A percentile compares a stretch with the other conserved stretches of the same genome.
phyloP scores from a whole-genome alignment of 1,139 yeast genomes.

The Lizanozyma gosingica region DNA sequence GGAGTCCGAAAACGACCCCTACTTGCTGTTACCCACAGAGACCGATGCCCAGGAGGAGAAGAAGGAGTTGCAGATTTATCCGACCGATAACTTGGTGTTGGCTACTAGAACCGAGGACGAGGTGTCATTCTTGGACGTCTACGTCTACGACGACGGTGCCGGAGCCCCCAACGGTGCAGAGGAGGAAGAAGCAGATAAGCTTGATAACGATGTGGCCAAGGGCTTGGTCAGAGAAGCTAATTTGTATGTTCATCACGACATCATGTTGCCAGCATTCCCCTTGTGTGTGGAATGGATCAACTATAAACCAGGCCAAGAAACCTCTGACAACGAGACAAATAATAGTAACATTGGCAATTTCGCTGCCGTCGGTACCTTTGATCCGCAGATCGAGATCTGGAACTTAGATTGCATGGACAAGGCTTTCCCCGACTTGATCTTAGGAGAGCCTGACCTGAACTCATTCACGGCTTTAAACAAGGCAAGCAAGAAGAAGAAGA shows the following conservation, averaged over 20 bases:
- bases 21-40: constrained; percentile 63
- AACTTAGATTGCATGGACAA: constrained; percentile 86
- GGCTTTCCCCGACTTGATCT: constrained; percentile 87
- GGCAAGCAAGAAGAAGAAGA: constrained; percentile 46
- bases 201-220: constrained; percentile 57
- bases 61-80: constrained; percentile 76
- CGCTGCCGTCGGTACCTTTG: constrained; percentile 96
- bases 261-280: constrained; percentile 96
- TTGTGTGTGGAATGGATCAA: constrained; percentile 94
- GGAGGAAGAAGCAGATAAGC: constrained; percentile 53
- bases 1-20: constrained; percentile 45
- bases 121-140: constrained; percentile 82
- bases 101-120: constrained; percentile 97
- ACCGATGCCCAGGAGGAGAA: constrained; percentile 63
- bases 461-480: constrained; percentile 31
- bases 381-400: constrained; percentile 97
- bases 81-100: constrained; percentile 81
- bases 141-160: constrained; percentile 91
- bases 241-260: constrained; percentile 89
- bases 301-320: constrained; percentile 45
- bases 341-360: constrained; percentile 62
- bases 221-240: constrained; percentile 66
- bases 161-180: constrained; percentile 59
- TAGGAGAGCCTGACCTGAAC: constrained; percentile 66
- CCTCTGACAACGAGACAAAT: constrained; percentile 21